phyloP scores from a whole-genome alignment of 164 flowering plant species.

The Chimonanthus salicifolius region DNA sequence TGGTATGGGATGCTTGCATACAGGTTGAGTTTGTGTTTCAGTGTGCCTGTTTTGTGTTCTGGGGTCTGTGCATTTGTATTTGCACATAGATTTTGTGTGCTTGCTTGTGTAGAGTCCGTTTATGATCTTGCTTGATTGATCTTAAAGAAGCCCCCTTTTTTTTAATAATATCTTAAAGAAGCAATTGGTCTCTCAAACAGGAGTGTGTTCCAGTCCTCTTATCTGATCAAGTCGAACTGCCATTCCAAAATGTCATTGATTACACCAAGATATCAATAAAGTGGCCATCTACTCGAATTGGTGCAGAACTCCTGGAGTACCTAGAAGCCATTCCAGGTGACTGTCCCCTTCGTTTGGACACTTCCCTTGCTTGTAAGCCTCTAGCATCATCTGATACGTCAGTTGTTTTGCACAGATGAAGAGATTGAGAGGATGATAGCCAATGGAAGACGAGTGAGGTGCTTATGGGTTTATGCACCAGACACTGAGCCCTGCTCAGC shows the following conservation, averaged over 20 bases:
- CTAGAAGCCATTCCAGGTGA: constrained; percentile 83
- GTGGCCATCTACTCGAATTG: constrained; percentile 79
- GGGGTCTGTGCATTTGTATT: background rate
- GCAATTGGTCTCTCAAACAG: constrained; percentile 29
- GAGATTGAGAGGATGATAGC: constrained; percentile 62
- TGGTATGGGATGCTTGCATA: background rate
- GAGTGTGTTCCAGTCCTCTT: constrained; percentile 92
- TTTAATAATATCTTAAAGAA: too few species aligned
- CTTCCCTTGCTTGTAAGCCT: background rate
- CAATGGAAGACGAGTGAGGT: constrained; percentile 63
- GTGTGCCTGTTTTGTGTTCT: constrained; percentile 1
- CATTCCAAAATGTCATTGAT: constrained; percentile 85
- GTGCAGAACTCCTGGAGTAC: constrained; percentile 67
- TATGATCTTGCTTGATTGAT: background rate
- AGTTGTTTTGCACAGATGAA: constrained; percentile 41
- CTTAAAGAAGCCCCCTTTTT: background rate
- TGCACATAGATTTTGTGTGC: background rate
- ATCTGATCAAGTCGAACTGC: constrained; percentile 88
- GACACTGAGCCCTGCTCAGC: constrained; percentile 77
- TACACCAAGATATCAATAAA: constrained; percentile 81
- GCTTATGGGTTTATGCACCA: constrained; percentile 74
- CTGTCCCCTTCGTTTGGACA: background rate
- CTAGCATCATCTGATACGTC: background rate
- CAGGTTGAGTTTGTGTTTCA: background rate
- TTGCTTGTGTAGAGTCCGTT: too few species aligned